Evolutionary conservation across 2,329 filamentous ascomycete genomes (phyloP), one percentile per base, ranked within the genome.

Genomic region (Xylariales sp.): DNA sequence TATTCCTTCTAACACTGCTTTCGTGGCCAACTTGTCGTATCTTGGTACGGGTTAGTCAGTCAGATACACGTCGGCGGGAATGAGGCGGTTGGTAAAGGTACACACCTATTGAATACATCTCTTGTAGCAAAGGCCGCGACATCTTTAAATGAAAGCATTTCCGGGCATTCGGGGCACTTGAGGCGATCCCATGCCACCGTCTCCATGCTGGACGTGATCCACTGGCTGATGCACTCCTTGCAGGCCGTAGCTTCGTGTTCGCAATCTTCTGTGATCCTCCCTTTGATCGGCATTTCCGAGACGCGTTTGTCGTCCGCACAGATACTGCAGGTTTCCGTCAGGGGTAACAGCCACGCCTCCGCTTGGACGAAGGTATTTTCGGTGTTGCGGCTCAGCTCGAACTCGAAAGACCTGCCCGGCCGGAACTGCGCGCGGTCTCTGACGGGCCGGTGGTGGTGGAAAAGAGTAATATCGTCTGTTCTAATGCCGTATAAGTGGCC

Each of bases 11-110:
- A 83, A 73, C 1, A 74, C 69, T 0, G 75, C 76, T 28, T 75
- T 78, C n/a, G 77, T 76, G 0, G 77, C 70, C 30, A 81, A 71
- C n/a, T 57, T 68, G 56, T 82, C 80, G 68, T 81, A 82, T 36
- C 72, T 71, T 39, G 3, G 7, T 23, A 39, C 32, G n/a, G 8
- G 49, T 65, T 46, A 68, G 53, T 12, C 54, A 34, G 7, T 12
- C 54, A 34, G 7, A 23, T 45, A 23, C 28, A 23, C 9, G 16
- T 43, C 2, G 30, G 8, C 28, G 4, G 14, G 10, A 46, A 12
- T 12, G 18, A 28, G 6, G n/a, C 36, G 5, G 8, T 58, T 23
- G 10, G 14, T 1, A 14, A 46, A 45, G 3, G 2, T 56, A 71
- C 73, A 66, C 71, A 5, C 73, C 67, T 72, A 5, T 72, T 68